phyloP scores from a whole-genome alignment of 345 rosid species.

The Acer saccharum region DNA sequence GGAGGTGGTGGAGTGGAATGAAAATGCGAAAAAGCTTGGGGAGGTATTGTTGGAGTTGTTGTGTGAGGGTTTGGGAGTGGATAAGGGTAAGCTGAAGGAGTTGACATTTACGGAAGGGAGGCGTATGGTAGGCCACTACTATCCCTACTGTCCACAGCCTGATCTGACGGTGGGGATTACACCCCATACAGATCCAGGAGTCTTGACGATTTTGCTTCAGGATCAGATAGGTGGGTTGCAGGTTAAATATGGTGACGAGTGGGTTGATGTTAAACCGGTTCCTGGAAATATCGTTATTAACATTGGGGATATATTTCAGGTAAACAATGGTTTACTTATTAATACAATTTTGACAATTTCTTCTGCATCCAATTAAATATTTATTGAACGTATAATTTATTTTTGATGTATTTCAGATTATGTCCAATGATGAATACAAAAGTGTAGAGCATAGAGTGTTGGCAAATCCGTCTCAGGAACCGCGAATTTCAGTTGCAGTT shows the following conservation, averaged over 20 bases:
- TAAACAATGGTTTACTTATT: no score
- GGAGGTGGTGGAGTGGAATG: constrained; percentile 46
- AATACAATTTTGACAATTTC: no score
- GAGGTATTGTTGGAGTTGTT: constrained; percentile 43
- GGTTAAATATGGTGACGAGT: constrained; percentile 12
- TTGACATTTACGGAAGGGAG: constrained; percentile 8
- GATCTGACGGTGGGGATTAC: constrained; percentile 19
- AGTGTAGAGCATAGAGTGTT: constrained; percentile 50
- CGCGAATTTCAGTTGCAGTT: constrained; percentile 40
- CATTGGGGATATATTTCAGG: constrained; percentile 7
- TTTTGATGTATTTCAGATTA: constrained; percentile 25
- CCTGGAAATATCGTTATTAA: not conserved
- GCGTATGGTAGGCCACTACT: constrained; percentile 19
- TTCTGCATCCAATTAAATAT: no score
- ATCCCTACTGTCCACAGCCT: constrained; percentile 29
- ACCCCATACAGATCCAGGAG: constrained; percentile 24
- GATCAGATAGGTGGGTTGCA: constrained; percentile 22
- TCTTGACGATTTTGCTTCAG: constrained; percentile 22
- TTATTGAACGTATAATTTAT: no score
- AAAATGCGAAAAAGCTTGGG: constrained; percentile 29
- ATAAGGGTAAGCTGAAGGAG: not conserved
- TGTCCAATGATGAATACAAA: constrained; percentile 48
- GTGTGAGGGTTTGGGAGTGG: constrained; percentile 54
- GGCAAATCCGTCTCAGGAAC: constrained; percentile 39
- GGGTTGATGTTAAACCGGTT: constrained; percentile 14